phyloP scores from a whole-genome alignment of 2,329 filamentous ascomycete species.

The Aspergillus proliferans region DNA sequence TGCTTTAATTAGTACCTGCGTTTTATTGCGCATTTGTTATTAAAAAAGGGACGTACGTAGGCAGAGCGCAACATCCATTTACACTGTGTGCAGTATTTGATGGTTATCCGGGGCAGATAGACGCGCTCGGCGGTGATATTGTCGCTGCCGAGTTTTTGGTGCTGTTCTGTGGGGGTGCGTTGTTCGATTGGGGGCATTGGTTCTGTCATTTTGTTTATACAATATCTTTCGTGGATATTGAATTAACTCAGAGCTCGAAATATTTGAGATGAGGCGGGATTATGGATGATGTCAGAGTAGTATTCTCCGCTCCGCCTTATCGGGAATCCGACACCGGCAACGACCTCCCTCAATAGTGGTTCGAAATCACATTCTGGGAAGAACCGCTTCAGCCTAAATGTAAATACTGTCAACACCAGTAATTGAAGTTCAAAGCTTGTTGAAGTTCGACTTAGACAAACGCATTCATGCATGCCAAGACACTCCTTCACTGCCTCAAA shows the following conservation, averaged over 20 bases:
- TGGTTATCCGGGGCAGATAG: slow-evolving; percentile 67
- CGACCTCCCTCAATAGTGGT: no score
- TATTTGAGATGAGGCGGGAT: background rate
- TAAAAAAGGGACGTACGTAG: slow-evolving; percentile 56
- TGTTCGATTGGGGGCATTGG: slow-evolving; percentile 11
- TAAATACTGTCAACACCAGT: no score
- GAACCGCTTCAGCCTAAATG: no score
- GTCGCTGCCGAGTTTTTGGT: background rate
- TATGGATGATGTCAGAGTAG: background rate
- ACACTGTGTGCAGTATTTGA: slow-evolving; percentile 89
- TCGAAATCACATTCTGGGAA: no score
- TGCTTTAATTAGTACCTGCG: background rate
- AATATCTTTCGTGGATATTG: background rate
- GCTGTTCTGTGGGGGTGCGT: slow-evolving; percentile 1
- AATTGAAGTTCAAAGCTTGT: no score
- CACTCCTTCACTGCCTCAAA: no score
- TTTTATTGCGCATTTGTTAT: background rate
- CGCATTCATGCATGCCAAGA: no score
- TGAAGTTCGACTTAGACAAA: no score
- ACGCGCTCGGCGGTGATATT: slow-evolving; percentile 6
- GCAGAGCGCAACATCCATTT: slow-evolving; percentile 84
- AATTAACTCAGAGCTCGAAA: background rate
- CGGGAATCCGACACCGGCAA: no score
- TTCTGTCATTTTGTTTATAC: slow-evolving; percentile 10
- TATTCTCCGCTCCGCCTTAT: no score